Evolutionary conservation across 306 rosid genomes (phyloP), one percentile per base, ranked within the genome.

Genomic region (Dalbergia cochinchinensis): DNA sequence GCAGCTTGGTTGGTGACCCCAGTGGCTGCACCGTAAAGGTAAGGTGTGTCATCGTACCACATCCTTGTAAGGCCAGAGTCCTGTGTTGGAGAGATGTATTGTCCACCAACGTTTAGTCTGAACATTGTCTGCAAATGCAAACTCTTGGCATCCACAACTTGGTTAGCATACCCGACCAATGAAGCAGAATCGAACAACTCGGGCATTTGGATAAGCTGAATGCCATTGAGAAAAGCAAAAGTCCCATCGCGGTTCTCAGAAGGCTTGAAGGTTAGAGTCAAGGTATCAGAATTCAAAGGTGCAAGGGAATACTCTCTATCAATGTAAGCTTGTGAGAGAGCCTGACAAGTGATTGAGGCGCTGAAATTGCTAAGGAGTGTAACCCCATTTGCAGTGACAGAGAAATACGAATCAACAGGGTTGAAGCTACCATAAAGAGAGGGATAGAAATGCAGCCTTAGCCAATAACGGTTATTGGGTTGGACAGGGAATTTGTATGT

Each of bases 21-120:
- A 11, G 13, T 2, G 20, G 83, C 14, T 63, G 87, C 80, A 69
- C 90, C 90, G 34, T 39, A 62, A 3, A 88, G 1, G 44, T 88
- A 88, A 33, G 92, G 92, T 1, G 74, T 62, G 65, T 88, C 92
- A 66, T 86, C 90, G 8, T 86, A 88, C 92, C 90, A 88, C 33
- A 60, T 73, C 71, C 92, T 87, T 11, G 76, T 62, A 61, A 88
- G 88, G 64, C 71, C 85, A 51, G 88, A 84, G 42, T 88, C 92
- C 50, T 88, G 81, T 12, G 47, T 14, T 12, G 90, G 80, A 42
- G 90, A 80, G 55, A 88, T 78, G 42, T 78, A 86, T 12, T 88
- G 84, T n/a, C 92, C 92, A 5, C 90, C 92, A 18, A 86, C 90
- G 13, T 88, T 88, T 3, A 88, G 45, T 26, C 92, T 86, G n/a